Percentiles rank a stretch among this genome's conserved stretches.
Conservation (phyloP, 2,329 filamentous ascomycete species). For the Cladobotryum protrusum region DNA sequence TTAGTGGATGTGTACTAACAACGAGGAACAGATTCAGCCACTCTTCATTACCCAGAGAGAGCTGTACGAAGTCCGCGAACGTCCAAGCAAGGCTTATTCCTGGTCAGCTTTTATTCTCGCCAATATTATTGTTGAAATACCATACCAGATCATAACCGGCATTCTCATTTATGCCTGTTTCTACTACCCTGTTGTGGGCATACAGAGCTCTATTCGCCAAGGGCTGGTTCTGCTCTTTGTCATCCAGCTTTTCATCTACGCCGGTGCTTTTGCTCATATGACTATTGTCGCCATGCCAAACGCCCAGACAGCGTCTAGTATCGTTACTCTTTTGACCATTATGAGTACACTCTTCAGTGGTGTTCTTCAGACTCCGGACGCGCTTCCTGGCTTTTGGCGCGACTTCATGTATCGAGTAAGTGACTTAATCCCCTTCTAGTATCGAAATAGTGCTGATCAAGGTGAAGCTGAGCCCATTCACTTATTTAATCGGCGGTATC, state of each 20-base stretch:
- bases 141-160: conserved; percentile 60
- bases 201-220: conserved; percentile 48
- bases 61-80: conserved; percentile 71
- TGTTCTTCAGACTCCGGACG: conserved; percentile 52
- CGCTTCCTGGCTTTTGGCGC: conserved; percentile 62
- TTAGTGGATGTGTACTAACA: conserved; percentile 29
- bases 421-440: neutral
- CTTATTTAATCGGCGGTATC: conserved; percentile 63
- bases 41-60: conserved; percentile 68
- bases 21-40: conserved; percentile 55
- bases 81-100: conserved; percentile 67
- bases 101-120: conserved; percentile 68
- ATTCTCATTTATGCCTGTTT: conserved; percentile 59
- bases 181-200: conserved; percentile 58
- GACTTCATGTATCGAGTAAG: conserved; percentile 66
- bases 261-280: conserved; percentile 67
- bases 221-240: conserved; percentile 60
- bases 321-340: conserved; percentile 55
- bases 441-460: neutral
- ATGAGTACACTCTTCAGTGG: conserved; percentile 57
- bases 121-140: conserved; percentile 67
- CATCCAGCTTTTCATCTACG: conserved; percentile 63
- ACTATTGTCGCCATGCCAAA: conserved; percentile 64
- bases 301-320: conserved; percentile 59
- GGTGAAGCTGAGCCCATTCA: conserved; percentile 42